Evolutionary conservation across 345 rosid species (phyloP).

Genomic region (Rhizophora apiculata): DNA sequence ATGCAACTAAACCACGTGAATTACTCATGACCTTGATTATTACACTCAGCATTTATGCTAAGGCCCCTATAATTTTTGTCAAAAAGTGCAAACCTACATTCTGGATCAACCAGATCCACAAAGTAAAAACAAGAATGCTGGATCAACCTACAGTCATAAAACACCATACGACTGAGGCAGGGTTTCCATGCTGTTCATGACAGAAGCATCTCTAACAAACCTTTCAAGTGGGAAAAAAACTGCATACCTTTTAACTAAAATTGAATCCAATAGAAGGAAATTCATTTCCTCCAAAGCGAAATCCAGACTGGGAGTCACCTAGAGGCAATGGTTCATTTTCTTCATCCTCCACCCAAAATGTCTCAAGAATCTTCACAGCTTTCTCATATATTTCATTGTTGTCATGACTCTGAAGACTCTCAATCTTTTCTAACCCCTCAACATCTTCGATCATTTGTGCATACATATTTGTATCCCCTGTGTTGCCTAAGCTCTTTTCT

Average conservation of each 20-base stretch:
- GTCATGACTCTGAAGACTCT: constrained; percentile 28
- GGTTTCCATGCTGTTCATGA: background rate
- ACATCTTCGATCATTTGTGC: constrained; percentile 24
- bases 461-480: constrained; percentile 14
- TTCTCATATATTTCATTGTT: constrained; percentile 27
- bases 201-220: background rate
- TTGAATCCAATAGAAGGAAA: constrained; percentile 22
- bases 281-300: constrained; percentile 17
- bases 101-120: too few species aligned
- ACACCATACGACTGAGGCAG: background rate
- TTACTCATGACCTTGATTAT: too few species aligned
- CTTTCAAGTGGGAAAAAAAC: background rate
- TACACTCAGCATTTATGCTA: too few species aligned
- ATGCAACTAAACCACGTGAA: too few species aligned
- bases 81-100: too few species aligned
- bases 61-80: too few species aligned
- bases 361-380: constrained; percentile 26
- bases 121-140: too few species aligned
- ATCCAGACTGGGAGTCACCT: constrained; percentile 21
- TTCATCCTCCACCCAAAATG: constrained; percentile 24
- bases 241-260: constrained; percentile 20
- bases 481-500: constrained; percentile 19
- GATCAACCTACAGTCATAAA: too few species aligned
- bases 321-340: constrained; percentile 7
- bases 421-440: constrained; percentile 28